These are phyloP conservation scores for Arthrinium puccinioides DNA, from an alignment of 2,329 filamentous ascomycete species.

Conservation along the genomic window DNA sequence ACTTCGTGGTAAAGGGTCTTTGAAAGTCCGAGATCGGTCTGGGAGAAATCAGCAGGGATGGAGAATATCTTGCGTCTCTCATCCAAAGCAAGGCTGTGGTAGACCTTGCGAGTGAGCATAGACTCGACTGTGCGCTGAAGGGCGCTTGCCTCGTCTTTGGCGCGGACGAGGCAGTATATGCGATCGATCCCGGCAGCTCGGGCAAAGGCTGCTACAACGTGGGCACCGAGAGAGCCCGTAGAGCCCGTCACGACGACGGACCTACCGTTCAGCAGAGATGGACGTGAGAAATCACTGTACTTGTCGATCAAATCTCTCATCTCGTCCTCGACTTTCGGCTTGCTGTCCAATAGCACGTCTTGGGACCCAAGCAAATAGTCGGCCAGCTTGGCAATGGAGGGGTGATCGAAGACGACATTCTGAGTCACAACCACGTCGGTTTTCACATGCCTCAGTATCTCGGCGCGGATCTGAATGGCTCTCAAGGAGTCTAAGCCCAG, in stretches of 20 bases:
- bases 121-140: constrained; percentile 11
- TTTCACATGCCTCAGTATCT: constrained; percentile 43
- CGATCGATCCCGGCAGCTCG: constrained; percentile 44
- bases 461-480: constrained; percentile 45
- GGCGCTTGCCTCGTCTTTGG: constrained; percentile 17
- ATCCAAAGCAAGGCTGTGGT: constrained; percentile 15
- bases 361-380: constrained; percentile 34
- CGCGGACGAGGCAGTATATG: constrained; percentile 47
- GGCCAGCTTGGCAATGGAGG: constrained; percentile 38
- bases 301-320: constrained; percentile 39
- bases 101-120: constrained; percentile 23
- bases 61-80: constrained; percentile 24
- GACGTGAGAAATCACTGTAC: constrained; percentile 29
- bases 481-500: constrained; percentile 52
- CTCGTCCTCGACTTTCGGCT: constrained; percentile 25
- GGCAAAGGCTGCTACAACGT: constrained; percentile 52
- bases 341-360: constrained; percentile 23
- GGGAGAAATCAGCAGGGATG: constrained; percentile 31
- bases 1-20: constrained; percentile 19
- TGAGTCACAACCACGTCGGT: constrained; percentile 39
- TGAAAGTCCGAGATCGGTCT: constrained; percentile 31
- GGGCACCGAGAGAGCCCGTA: constrained; percentile 58
- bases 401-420: constrained; percentile 53
- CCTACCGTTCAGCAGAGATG: constrained; percentile 10
- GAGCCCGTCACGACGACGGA: constrained; percentile 49